Evolutionary conservation across 208 protist genomes (phyloP).

Genomic region (Strigomonas culicis): DNA sequence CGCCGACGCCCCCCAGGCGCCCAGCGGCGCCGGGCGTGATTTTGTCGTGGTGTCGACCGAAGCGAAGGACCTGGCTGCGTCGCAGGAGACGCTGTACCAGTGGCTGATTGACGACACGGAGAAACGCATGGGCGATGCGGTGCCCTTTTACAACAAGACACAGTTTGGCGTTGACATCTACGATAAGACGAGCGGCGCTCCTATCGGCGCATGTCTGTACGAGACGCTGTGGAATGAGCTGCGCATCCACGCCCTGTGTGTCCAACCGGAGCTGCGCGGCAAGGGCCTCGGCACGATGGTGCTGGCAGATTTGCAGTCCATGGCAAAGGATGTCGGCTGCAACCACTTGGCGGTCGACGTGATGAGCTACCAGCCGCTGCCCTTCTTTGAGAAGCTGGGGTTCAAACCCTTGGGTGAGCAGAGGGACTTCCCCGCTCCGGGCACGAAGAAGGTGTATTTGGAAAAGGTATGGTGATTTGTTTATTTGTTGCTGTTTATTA

Average conservation of each 20-base stretch:
- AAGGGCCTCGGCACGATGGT: constrained; percentile 3
- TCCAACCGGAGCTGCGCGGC: not conserved
- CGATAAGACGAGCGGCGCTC: not conserved
- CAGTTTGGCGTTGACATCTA: constrained; percentile 15
- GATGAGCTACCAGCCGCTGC: constrained; percentile 34
- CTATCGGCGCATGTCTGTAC: constrained; percentile 22
- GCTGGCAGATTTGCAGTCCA: constrained; percentile 11
- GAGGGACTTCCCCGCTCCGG: constrained; percentile 21
- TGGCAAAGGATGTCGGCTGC: constrained; percentile 18
- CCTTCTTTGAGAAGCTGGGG: constrained; percentile 39
- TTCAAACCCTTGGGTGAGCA: constrained; percentile 29
- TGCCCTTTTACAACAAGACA: constrained; percentile 18
- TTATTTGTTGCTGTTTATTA: constrained; percentile 9
- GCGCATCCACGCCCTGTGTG: constrained; percentile 6
- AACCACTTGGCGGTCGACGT: constrained; percentile 33
- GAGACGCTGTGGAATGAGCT: constrained; percentile 19
- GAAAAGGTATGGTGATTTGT: constrained; percentile 10
- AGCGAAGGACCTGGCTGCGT: not conserved
- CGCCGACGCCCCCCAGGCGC: constrained; percentile 3
- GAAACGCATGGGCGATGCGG: constrained; percentile 9
- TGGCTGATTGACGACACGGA: constrained; percentile 21
- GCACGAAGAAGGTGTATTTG: constrained; percentile 2
- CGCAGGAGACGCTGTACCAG: constrained; percentile 6
- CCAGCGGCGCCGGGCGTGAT: not conserved
- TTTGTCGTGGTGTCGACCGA: constrained; percentile 13